Evolutionary conservation across 768 basidiomycete genomes (phyloP).

Genomic region (Galerina sulciceps): DNA sequence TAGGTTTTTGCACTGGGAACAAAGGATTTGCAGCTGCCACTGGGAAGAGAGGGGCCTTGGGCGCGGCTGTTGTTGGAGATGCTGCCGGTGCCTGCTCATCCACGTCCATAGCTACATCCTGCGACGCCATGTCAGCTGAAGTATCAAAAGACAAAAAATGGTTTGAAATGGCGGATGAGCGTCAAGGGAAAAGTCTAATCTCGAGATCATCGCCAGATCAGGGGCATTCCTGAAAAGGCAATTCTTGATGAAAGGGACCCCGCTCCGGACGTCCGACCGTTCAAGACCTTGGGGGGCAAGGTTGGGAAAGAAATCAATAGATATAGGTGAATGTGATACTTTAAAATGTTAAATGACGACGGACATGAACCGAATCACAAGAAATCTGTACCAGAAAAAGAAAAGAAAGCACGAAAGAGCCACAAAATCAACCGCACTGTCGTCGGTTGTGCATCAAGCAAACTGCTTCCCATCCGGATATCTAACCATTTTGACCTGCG

Average conservation of each 20-base stretch:
- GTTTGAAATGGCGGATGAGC: not conserved
- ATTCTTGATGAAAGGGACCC: not conserved
- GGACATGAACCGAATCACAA: too few relatives aligned
- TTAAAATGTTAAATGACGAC: too few relatives aligned
- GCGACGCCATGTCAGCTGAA: slow-evolving; percentile 7
- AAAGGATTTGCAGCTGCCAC: not conserved
- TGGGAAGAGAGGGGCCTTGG: not conserved
- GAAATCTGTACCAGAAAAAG: too few relatives aligned
- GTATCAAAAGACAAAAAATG: not conserved
- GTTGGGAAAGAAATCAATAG: too few relatives aligned
- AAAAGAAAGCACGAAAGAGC: too few relatives aligned
- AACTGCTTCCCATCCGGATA: too few relatives aligned
- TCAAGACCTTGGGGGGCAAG: too few relatives aligned
- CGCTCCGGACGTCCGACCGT: not conserved
- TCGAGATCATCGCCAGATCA: not conserved
- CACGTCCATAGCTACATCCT: slow-evolving; percentile 17
- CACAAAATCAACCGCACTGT: too few relatives aligned
- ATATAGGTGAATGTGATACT: too few relatives aligned
- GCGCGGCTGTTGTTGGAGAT: not conserved
- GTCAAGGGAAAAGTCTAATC: not conserved
- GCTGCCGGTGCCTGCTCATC: slow-evolving; percentile 6
- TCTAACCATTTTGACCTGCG: not conserved
- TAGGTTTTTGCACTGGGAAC: not conserved
- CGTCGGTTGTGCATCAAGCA: too few relatives aligned
- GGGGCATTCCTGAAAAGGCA: not conserved